Evolutionary conservation across 495 filamentous ascomycete species (phyloP).

Genomic region (Xylaria longipes): DNA sequence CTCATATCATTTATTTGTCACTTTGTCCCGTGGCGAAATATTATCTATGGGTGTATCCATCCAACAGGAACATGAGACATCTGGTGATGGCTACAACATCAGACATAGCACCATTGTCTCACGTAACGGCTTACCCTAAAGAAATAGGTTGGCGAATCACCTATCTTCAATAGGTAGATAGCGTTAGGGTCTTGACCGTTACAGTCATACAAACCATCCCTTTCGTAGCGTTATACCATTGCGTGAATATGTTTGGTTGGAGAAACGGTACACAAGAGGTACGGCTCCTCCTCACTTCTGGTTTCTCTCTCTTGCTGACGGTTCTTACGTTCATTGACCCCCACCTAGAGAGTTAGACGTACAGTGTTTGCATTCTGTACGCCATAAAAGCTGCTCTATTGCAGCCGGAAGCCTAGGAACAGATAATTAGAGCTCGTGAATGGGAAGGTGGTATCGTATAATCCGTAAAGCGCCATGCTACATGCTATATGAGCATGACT

Average conservation of each 20-base stretch:
- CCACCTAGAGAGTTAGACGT: too few relatives aligned
- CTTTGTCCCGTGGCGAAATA: background rate
- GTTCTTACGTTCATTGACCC: background rate
- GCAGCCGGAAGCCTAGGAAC: background rate
- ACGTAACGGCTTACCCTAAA: background rate
- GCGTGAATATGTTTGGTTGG: background rate
- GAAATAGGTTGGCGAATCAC: background rate
- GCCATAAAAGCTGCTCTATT: background rate
- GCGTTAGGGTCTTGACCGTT: background rate
- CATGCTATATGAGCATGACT: background rate
- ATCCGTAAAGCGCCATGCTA: background rate
- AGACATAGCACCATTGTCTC: background rate
- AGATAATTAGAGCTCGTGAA: background rate
- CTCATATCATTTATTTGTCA: background rate
- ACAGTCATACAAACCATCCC: constrained; percentile 1
- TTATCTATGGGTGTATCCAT: background rate
- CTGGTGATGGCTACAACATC: background rate
- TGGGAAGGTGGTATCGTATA: background rate
- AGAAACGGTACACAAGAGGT: background rate
- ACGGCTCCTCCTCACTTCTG: background rate
- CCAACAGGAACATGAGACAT: constrained; percentile 1
- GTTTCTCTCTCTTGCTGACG: background rate
- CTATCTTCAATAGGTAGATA: background rate
- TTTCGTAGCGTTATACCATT: background rate
- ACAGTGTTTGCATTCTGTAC: background rate